These are phyloP conservation scores for Heliamphora ciliata DNA, from an alignment of 179 eudicot species.

Conservation along the genomic window DNA sequence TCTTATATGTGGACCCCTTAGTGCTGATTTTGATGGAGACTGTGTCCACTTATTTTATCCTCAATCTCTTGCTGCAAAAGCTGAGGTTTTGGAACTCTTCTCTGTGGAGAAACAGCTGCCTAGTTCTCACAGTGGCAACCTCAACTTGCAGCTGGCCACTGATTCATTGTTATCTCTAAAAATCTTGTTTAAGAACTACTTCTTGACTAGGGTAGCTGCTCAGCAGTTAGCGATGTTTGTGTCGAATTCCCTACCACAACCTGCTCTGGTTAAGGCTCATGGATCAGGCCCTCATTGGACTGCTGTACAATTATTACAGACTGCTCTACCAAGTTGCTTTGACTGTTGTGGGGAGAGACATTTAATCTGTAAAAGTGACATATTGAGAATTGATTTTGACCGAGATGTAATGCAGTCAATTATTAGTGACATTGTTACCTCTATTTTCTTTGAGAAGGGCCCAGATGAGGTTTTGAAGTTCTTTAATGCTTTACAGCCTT, in stretches of 20 bases:
- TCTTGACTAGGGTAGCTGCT: constrained; percentile 45
- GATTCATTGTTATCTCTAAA: constrained; percentile 76
- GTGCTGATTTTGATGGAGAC: constrained; percentile 95
- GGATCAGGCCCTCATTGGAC: constrained; percentile 65
- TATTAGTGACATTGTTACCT: constrained; percentile 59
- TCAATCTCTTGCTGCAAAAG: constrained; percentile 87
- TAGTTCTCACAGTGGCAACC: constrained; percentile 81
- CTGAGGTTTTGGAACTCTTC: constrained; percentile 89
- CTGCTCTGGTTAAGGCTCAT: constrained; percentile 46
- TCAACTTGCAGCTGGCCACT: constrained; percentile 70
- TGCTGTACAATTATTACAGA: constrained; percentile 64
- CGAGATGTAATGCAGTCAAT: constrained; percentile 51
- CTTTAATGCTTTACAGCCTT: constrained; percentile 68
- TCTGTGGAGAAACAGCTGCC: constrained; percentile 85
- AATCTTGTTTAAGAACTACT: constrained; percentile 41
- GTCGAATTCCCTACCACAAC: constrained; percentile 40
- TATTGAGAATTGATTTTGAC: constrained; percentile 47
- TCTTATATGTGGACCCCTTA: constrained; percentile 82
- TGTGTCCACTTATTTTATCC: constrained; percentile 91
- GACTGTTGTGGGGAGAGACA: constrained; percentile 59
- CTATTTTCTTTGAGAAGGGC: constrained; percentile 63
- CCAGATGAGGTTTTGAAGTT: constrained; percentile 62
- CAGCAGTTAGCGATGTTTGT: constrained; percentile 79
- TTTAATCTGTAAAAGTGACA: constrained; percentile 45
- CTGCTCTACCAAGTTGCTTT: constrained; percentile 58